Conservation (phyloP, 257 asterid species). For the Cordia subcordata region DNA sequence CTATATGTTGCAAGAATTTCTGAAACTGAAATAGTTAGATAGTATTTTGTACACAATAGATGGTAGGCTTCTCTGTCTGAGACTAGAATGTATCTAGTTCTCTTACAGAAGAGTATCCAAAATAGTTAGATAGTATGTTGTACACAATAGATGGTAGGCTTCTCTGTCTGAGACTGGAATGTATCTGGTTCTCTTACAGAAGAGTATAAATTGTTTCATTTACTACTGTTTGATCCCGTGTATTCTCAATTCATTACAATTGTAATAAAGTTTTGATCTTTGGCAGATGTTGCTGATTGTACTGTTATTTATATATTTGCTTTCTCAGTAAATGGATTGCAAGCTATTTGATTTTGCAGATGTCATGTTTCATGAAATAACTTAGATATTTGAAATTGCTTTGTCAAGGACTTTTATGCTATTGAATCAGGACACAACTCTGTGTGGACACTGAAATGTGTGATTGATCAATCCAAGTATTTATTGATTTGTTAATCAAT, state of each 20-base stretch:
- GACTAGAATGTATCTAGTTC: constrained; percentile 28
- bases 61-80: constrained; percentile 46
- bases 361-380: too few species aligned
- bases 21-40: constrained; percentile 1
- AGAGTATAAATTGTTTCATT: constrained; percentile 30
- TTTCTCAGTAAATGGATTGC: too few species aligned
- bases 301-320: too few species aligned
- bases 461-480: too few species aligned
- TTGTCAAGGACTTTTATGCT: too few species aligned
- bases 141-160: constrained; percentile 16
- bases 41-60: not conserved
- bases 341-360: too few species aligned
- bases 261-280: not conserved
- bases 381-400: too few species aligned
- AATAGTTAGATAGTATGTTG: too few species aligned
- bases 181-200: constrained; percentile 34
- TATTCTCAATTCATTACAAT: constrained; percentile 4
- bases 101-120: constrained; percentile 49
- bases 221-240: constrained; percentile 14
- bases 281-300: not conserved
- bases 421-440: too few species aligned
- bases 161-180: constrained; percentile 44
- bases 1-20: not conserved
- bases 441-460: too few species aligned
- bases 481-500: too few species aligned